Base-by-base conservation (phyloP, 495 filamentous ascomycete species). In the Penicillium canariense region DNA sequence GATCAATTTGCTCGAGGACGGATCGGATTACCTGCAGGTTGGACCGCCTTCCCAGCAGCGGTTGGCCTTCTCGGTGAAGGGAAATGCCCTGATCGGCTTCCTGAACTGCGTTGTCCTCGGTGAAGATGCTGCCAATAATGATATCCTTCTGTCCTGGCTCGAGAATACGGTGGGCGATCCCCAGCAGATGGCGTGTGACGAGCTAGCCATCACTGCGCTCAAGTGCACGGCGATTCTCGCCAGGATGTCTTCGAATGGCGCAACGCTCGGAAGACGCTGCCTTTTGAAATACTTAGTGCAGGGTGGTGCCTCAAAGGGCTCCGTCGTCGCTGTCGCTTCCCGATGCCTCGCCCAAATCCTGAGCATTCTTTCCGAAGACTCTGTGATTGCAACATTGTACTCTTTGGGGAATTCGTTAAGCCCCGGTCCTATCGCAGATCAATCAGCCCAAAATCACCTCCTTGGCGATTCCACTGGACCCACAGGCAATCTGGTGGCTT, bases 361-460 rank as follows among this genome's bases (percentile, higher is more conserved):
- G 46, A 84, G 82, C 46, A 77, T 87, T 53, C 81, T 96, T 5
- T 92, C 95, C 5, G 87, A 95, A 61, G 94, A 98, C 77, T 86
- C 89, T 25, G 83, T 95, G 26, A 97, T 98, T 59, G 95, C 91
- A 5, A 96, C 91, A 2, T 74, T 98, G 9, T 97, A 97, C 70
- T 91, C 91, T 1, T 76, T 98, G 50, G 95, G 94, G 14, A 97
- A 98, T 68, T 86, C 94, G 9, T 69, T 98, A 26, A 94, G 90
- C 62, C 84, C 90, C 6, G 81, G 77, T 22, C 62, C 79, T 8
- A 65, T 68, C 31, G 66, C 65, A 36, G 76, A 81, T 9, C 67
- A 60, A 28, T 48, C 60, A 2, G 55, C 66, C 48, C 68, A 68
- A 43, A 60, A 68, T 10, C 67, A 72, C 25, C 30, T 59, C 9